A percentile compares a stretch with the other conserved stretches of the same genome.
These are phyloP conservation scores for Aspergillus cristatus DNA, from an alignment of 495 filamentous ascomycete genomes.

Conservation along the genomic window DNA sequence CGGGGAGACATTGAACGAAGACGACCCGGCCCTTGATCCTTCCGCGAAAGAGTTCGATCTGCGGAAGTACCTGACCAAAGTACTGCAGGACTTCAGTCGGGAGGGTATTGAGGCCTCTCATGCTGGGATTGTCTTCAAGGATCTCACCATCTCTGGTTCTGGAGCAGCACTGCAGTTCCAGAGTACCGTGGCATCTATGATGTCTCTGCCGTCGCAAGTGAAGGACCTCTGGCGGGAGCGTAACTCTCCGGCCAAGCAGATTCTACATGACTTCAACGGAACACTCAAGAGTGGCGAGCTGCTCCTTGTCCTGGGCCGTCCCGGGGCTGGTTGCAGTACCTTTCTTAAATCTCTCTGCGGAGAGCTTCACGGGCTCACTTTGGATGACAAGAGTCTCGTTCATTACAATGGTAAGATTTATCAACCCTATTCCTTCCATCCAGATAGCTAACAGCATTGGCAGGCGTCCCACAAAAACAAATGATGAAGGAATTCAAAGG, in stretches of 20 bases:
- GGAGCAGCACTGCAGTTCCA: slow-evolving; percentile 44
- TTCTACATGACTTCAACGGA: slow-evolving; percentile 30
- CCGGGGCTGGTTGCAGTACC: slow-evolving; percentile 32
- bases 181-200: slow-evolving; percentile 35
- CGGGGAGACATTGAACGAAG: neutral
- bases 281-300: slow-evolving; percentile 26
- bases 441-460: slow-evolving; percentile 7
- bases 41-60: neutral
- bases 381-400: slow-evolving; percentile 26
- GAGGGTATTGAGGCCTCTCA: slow-evolving; percentile 1
- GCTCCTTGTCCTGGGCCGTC: slow-evolving; percentile 29
- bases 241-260: slow-evolving; percentile 21
- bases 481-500: slow-evolving; percentile 42
- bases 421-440: neutral
- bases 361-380: slow-evolving; percentile 23
- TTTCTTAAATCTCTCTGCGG: slow-evolving; percentile 29
- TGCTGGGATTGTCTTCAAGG: slow-evolving; percentile 37
- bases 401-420: slow-evolving; percentile 44
- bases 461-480: slow-evolving; percentile 13
- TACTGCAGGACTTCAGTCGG: neutral
- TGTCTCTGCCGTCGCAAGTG: slow-evolving; percentile 27
- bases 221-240: slow-evolving; percentile 4
- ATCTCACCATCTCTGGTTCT: slow-evolving; percentile 42
- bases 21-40: neutral
- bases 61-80: neutral